Evolutionary conservation across 805 yeast genomes (phyloP).

Genomic region (fission yeast (Schizosaccharomyces pombe)): DNA sequence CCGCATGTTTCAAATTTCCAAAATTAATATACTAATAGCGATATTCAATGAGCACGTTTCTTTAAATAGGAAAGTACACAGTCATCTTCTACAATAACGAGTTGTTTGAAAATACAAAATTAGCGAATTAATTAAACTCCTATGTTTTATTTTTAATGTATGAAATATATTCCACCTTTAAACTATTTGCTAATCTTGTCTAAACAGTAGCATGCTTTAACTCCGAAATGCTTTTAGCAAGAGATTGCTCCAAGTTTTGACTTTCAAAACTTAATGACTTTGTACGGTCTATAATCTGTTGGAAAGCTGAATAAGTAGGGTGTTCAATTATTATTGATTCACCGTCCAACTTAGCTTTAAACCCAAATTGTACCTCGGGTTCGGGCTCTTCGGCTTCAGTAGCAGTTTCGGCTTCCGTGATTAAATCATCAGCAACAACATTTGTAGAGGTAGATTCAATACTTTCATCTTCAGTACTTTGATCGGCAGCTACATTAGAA

Average conservation of each 20-base stretch:
- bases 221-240: background rate
- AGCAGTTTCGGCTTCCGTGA: background rate
- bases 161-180: too few relatives aligned
- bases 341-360: conserved; percentile 1
- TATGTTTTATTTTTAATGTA: too few relatives aligned
- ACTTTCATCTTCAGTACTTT: background rate
- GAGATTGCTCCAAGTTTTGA: conserved; percentile 25
- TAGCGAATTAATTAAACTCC: too few relatives aligned
- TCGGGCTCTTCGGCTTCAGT: conserved; percentile 3
- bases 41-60: too few relatives aligned
- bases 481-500: background rate
- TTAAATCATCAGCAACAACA: background rate
- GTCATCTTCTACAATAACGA: too few relatives aligned
- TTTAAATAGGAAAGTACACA: too few relatives aligned
- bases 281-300: conserved; percentile 45
- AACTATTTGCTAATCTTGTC: background rate
- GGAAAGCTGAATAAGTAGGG: conserved; percentile 33
- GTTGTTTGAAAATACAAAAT: too few relatives aligned
- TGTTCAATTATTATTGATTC: conserved; percentile 32
- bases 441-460: background rate
- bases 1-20: too few relatives aligned
- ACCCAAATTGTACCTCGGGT: background rate
- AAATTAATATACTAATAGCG: too few relatives aligned
- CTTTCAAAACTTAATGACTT: conserved; percentile 37
- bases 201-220: background rate